Base-by-base conservation (phyloP, 192 early-diverging fungal species). In the Umbelopsis ramanniana region DNA sequence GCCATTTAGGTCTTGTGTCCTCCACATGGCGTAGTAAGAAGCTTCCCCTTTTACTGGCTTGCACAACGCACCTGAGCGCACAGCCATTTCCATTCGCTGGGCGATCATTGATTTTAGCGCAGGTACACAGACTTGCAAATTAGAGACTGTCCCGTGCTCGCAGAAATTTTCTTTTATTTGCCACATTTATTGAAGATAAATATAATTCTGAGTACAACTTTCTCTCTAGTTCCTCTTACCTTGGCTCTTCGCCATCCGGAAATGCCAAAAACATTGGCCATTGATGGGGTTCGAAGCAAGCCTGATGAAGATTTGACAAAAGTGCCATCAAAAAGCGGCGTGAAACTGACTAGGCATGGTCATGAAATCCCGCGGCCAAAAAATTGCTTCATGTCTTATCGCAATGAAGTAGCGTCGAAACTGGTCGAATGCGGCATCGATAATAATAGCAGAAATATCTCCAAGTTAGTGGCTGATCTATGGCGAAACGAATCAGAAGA, bases 101-200 rank as follows among this genome's bases (percentile, higher is more conserved):
- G 17, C 57, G 57, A 63, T 63, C 57, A 63, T 12, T 63, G 17
- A 4, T 43, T 43, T 43, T 43, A 12, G 40, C n/a, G n/a, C 40
- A 43, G 6, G 11, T 12, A 11, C 40, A 43, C 40, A 43, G 1
- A 43, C 40, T 12, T 12, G 40, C 40, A 11, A 43, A 43, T 43
- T 43, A 43, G 40, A 29, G 1, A 12, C 11, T 43, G 40, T 43
- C 11, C 40, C 47, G 46, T 70, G 43, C 48, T 46, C 52, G 40
- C 38, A 33, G 29, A 74, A 71, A 19, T 69, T 72, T 48, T 79
- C 57, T 63, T 37, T 63, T 3, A 10, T 63, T 63, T 29, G 11
- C 26, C 14, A 14, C 29, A 37, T 19, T 14, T 26, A 63, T 24
- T 5, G 5, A 10, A 12, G 11, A 43, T 43, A 43, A 43, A 43